Evolutionary conservation across 2,329 filamentous ascomycete genomes (phyloP).

Genomic region (Davidsoniella virescens): DNA sequence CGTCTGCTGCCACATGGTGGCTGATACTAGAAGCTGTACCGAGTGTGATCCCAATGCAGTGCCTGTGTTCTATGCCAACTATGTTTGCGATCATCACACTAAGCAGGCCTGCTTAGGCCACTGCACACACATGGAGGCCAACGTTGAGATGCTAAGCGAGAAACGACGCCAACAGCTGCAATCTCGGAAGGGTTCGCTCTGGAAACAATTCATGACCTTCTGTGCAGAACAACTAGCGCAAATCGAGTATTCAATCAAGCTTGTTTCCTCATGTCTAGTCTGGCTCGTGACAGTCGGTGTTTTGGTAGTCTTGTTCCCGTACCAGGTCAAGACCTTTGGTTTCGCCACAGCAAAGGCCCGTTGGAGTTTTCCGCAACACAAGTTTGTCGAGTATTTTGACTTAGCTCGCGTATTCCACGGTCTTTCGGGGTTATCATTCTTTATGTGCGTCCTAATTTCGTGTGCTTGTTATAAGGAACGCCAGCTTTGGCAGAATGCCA

Average conservation of each 20-base stretch:
- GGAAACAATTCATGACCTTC: no score
- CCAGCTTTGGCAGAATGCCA: neutral
- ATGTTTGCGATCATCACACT: neutral
- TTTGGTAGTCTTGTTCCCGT: neutral
- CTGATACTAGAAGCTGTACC: neutral
- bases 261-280: no score
- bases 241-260: no score
- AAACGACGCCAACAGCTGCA: no score
- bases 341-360: no score
- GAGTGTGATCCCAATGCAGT: neutral
- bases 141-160: neutral
- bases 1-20: slow-evolving; percentile 3
- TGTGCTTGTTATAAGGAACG: neutral
- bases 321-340: neutral
- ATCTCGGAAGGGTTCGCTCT: no score
- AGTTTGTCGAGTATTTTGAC: neutral
- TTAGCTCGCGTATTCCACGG: neutral
- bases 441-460: neutral
- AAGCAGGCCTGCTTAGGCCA: neutral
- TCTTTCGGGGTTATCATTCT: neutral
- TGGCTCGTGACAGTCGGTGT: no score
- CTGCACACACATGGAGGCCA: neutral
- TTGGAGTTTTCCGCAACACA: neutral
- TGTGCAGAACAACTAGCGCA: no score
- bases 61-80: neutral